Evolutionary conservation across 371 early-diverging fungal species (phyloP).

Genomic region (Mucor piriformis): DNA sequence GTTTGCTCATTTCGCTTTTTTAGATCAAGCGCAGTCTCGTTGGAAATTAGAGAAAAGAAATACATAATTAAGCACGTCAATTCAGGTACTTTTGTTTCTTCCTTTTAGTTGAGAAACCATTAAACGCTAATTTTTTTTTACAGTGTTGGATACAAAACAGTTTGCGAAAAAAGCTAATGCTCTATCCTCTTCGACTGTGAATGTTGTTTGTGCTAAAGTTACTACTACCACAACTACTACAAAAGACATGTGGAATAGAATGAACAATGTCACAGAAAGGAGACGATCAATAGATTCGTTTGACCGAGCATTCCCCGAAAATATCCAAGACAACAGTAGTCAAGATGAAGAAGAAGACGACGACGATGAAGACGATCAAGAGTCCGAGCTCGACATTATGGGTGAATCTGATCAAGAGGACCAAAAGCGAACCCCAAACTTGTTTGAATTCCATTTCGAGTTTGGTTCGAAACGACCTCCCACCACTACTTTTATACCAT

Average conservation of each 20-base stretch:
- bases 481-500: conserved; percentile 1
- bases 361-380: conserved; percentile 6
- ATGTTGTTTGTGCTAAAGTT: conserved; percentile 34
- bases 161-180: conserved; percentile 21
- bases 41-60: conserved; percentile 18
- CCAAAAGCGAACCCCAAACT: neutral
- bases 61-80: conserved; percentile 27
- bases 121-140: neutral
- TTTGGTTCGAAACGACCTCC: conserved; percentile 34
- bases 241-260: conserved; percentile 35
- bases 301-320: conserved; percentile 10
- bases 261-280: conserved; percentile 22
- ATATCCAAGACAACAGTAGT: conserved; percentile 3
- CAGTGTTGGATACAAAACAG: conserved; percentile 22
- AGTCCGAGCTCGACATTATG: conserved; percentile 13
- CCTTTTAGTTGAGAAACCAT: neutral
- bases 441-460: conserved; percentile 32
- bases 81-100: conserved; percentile 16
- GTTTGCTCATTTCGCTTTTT: neutral
- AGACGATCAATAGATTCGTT: conserved; percentile 10
- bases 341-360: conserved; percentile 16
- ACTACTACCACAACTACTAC: conserved; percentile 18
- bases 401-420: neutral
- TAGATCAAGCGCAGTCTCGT: conserved; percentile 22
- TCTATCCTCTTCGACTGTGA: conserved; percentile 30